Percentiles rank a stretch among this genome's conserved stretches.
phyloP scores from a whole-genome alignment of 257 asterid species.

The Solanum tacnaense region DNA sequence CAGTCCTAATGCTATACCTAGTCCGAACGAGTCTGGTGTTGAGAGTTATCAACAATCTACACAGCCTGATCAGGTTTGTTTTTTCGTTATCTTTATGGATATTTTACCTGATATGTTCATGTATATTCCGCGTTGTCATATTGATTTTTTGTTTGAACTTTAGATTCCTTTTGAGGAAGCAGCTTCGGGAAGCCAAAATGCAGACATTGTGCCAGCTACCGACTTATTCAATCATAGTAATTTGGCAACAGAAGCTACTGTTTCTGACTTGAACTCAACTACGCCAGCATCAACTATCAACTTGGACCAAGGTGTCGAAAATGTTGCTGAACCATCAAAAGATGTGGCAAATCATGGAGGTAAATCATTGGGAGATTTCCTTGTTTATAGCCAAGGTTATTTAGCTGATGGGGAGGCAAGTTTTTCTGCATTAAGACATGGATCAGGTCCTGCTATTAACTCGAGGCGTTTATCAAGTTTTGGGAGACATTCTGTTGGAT shows the following conservation, averaged over 20 bases:
- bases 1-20: conserved; percentile 9
- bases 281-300: conserved; percentile 1
- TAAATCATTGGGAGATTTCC: conserved; percentile 4
- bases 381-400: conserved; percentile 13
- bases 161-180: conserved; percentile 34
- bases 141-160: background rate
- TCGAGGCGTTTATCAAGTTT: conserved; percentile 51
- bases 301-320: conserved; percentile 5
- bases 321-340: background rate
- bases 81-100: background rate
- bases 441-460: conserved; percentile 24
- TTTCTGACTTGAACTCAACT: conserved; percentile 36
- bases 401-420: conserved; percentile 61
- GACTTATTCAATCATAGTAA: conserved; percentile 19
- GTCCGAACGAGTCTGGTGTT: conserved; percentile 26
- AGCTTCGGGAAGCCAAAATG: conserved; percentile 7
- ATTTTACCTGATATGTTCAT: background rate
- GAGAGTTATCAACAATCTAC: conserved; percentile 33
- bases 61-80: conserved; percentile 36
- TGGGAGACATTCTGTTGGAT: conserved; percentile 70
- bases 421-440: conserved; percentile 39
- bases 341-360: background rate
- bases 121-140: background rate
- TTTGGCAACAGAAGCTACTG: conserved; percentile 34
- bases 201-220: conserved; percentile 15